Conservation (phyloP, 106 monocot species). For the Dendrobium catenatum region DNA sequence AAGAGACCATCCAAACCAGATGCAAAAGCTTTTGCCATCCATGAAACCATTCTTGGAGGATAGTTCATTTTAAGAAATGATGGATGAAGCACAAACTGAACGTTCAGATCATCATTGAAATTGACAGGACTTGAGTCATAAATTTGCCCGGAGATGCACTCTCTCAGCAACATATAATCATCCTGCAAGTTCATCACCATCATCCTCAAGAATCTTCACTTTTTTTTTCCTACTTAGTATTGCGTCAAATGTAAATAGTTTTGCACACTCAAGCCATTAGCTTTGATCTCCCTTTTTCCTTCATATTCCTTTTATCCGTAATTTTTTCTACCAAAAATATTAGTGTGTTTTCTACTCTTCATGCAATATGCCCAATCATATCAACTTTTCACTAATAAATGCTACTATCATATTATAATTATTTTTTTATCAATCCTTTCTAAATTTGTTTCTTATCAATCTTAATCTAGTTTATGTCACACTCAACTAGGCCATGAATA, state of each 20-base stretch:
- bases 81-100: constrained; percentile 39
- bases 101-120: constrained; percentile 60
- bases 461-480: too few relatives aligned
- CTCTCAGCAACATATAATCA: constrained; percentile 54
- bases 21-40: constrained; percentile 63
- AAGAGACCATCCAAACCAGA: constrained; percentile 70
- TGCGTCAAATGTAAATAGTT: background rate
- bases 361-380: too few relatives aligned
- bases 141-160: constrained; percentile 76
- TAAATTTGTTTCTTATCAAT: too few relatives aligned
- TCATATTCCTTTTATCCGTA: background rate
- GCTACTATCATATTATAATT: too few relatives aligned
- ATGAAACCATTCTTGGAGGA: constrained; percentile 50
- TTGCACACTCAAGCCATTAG: background rate
- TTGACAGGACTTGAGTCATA: constrained; percentile 83
- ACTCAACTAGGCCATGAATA: background rate
- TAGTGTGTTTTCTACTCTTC: too few relatives aligned
- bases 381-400: too few relatives aligned
- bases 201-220: background rate
- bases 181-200: constrained; percentile 32
- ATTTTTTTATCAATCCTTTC: too few relatives aligned
- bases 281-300: background rate
- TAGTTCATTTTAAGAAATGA: constrained; percentile 24
- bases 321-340: background rate
- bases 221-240: background rate